phyloP scores from a whole-genome alignment of 306 rosid genomes.

The Benincasa hispida region DNA sequence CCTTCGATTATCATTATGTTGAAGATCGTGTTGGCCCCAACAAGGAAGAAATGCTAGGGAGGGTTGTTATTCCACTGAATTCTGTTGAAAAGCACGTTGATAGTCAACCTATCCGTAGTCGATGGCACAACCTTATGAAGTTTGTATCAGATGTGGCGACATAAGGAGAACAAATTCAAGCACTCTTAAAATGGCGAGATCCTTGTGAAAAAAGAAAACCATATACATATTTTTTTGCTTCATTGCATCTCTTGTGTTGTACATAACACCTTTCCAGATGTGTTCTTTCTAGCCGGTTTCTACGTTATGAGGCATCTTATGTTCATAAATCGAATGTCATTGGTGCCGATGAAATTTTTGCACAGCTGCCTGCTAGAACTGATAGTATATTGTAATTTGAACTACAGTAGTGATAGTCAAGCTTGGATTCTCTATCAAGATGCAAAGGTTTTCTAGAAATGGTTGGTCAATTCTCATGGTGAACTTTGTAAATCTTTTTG shows the following conservation, averaged over 20 bases:
- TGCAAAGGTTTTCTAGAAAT: neutral
- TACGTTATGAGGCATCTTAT: constrained; percentile 90
- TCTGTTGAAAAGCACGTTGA: constrained; percentile 59
- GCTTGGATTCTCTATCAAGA: neutral
- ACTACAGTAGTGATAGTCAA: neutral
- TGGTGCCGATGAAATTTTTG: constrained; percentile 60
- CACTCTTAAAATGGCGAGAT: constrained; percentile 85
- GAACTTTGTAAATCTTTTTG: neutral
- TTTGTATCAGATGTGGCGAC: constrained; percentile 37
- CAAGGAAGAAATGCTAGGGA: constrained; percentile 79
- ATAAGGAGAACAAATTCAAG: constrained; percentile 74
- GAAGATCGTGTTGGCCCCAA: constrained; percentile 35
- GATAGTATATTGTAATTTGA: constrained; percentile 59
- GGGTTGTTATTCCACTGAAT: constrained; percentile 32
- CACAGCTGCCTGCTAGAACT: constrained; percentile 66
- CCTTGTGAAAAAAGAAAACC: constrained; percentile 74
- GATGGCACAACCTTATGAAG: constrained; percentile 52
- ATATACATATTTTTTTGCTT: constrained; percentile 55
- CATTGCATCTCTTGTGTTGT: constrained; percentile 41
- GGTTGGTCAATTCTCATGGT: neutral
- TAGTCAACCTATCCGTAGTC: constrained; percentile 22
- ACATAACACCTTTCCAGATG: constrained; percentile 54
- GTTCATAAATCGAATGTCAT: constrained; percentile 53
- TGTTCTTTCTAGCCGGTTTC: constrained; percentile 41
- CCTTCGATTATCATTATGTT: constrained; percentile 64